These are phyloP conservation scores for Phaeotremella fagi DNA, from an alignment of 768 basidiomycete species.

Conservation along the genomic window DNA sequence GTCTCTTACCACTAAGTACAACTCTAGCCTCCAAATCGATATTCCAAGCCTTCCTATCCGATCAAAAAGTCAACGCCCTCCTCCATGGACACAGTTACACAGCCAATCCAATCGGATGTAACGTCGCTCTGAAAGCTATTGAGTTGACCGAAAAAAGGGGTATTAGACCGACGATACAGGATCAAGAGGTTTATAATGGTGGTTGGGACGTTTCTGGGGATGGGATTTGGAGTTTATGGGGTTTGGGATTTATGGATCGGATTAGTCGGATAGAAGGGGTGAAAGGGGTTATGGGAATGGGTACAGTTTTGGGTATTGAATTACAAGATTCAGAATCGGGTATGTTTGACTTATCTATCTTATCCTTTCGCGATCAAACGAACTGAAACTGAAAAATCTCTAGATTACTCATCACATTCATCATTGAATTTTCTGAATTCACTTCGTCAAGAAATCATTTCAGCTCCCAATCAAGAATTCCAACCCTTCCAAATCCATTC, in stretches of 20 bases:
- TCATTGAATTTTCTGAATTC: slow-evolving; percentile 61
- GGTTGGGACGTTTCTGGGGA: slow-evolving; percentile 54
- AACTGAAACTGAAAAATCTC: not conserved
- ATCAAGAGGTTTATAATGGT: slow-evolving; percentile 45
- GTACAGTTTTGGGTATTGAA: slow-evolving; percentile 76
- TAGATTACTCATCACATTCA: slow-evolving; percentile 59
- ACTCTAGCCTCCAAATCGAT: slow-evolving; percentile 77
- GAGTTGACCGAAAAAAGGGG: slow-evolving; percentile 58
- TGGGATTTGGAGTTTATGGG: slow-evolving; percentile 82
- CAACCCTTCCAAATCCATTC: slow-evolving; percentile 68
- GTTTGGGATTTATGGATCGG: slow-evolving; percentile 61
- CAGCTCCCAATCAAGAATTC: slow-evolving; percentile 40
- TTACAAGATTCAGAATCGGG: slow-evolving; percentile 53
- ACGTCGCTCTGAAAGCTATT: slow-evolving; percentile 78
- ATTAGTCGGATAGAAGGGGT: slow-evolving; percentile 59
- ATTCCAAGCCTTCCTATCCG: slow-evolving; percentile 71
- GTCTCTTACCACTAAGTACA: slow-evolving; percentile 75
- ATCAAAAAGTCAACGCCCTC: slow-evolving; percentile 74
- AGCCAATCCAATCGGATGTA: slow-evolving; percentile 87
- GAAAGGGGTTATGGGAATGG: slow-evolving; percentile 76
- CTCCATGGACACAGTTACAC: slow-evolving; percentile 96
- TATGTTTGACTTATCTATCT: slow-evolving; percentile 7
- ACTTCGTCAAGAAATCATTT: slow-evolving; percentile 49
- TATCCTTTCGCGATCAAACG: not conserved
- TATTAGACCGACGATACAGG: too few relatives aligned